Conservation (phyloP, 2,329 filamentous ascomycete genomes). For the Colletotrichum sp. region DNA sequence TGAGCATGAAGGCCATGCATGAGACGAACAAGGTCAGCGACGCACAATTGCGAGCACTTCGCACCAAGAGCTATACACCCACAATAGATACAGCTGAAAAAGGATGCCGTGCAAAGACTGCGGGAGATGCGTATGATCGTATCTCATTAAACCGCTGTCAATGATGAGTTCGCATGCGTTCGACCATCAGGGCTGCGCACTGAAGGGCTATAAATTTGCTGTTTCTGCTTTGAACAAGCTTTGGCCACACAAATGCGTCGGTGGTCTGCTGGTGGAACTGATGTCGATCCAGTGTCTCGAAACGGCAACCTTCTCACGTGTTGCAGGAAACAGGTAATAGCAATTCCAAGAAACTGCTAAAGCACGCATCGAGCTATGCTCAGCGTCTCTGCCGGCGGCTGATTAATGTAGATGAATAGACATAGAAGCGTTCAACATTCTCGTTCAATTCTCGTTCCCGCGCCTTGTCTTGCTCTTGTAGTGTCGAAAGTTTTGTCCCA, state of each 20-base stretch:
- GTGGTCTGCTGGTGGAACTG: no score
- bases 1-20: not conserved
- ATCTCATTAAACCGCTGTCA: accelerated
- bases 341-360: not conserved
- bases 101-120: not conserved
- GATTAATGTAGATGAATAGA: accelerated
- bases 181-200: accelerated
- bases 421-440: accelerated
- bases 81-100: not conserved
- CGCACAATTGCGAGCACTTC: not conserved
- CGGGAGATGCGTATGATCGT: accelerated
- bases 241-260: not conserved
- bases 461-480: not conserved
- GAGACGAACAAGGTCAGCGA: not conserved
- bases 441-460: not conserved
- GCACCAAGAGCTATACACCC: not conserved
- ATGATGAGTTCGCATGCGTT: not conserved
- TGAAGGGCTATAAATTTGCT: accelerated
- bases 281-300: not conserved
- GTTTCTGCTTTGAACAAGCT: not conserved
- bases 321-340: no score
- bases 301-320: not conserved
- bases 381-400: accelerated
- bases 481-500: not conserved
- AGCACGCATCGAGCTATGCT: not conserved